Evolutionary conservation across 2,329 filamentous ascomycete genomes (phyloP).

Genomic region (Coleophoma eucalyptorum): DNA sequence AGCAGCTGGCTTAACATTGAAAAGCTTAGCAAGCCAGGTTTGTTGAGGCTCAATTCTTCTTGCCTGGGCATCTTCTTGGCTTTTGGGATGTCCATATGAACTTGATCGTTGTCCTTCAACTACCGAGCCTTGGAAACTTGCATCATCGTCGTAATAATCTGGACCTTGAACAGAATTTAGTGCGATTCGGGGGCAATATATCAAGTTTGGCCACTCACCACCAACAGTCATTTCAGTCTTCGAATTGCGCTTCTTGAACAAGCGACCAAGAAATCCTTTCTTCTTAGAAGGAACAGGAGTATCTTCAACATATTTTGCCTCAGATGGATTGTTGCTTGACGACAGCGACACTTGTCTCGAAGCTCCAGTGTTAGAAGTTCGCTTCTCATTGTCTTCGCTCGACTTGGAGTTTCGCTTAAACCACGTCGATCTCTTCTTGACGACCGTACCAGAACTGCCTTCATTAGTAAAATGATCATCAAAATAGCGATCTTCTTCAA

Average conservation of each 20-base stretch:
- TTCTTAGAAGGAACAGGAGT: conserved; percentile 15
- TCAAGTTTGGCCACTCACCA: conserved; percentile 17
- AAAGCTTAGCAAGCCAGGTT: conserved; percentile 86
- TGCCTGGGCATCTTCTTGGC: conserved; percentile 19
- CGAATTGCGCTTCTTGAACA: conserved; percentile 24
- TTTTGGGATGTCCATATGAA: not conserved
- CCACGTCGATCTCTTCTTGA: conserved; percentile 26
- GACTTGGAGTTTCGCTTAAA: conserved; percentile 25
- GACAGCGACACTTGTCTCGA: conserved; percentile 9
- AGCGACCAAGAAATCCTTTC: conserved; percentile 22
- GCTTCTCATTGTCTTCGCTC: conserved; percentile 14
- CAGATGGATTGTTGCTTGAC: conserved; percentile 10
- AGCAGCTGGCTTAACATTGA: conserved; percentile 81
- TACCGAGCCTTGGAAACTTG: conserved; percentile 19
- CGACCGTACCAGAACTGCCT: conserved; percentile 17
- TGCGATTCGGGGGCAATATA: not conserved
- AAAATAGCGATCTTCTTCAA: conserved; percentile 12
- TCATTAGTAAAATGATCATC: conserved; percentile 15
- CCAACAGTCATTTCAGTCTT: conserved; percentile 22
- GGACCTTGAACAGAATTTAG: conserved; percentile 14
- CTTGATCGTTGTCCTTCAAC: conserved; percentile 8
- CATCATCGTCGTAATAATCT: conserved; percentile 21
- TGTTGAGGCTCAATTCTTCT: conserved; percentile 62
- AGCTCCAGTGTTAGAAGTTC: conserved; percentile 6
- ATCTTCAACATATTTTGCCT: not conserved